Evolutionary conservation across 2,329 filamentous ascomycete genomes (phyloP).

Genomic region (Aspergillus tanneri): DNA sequence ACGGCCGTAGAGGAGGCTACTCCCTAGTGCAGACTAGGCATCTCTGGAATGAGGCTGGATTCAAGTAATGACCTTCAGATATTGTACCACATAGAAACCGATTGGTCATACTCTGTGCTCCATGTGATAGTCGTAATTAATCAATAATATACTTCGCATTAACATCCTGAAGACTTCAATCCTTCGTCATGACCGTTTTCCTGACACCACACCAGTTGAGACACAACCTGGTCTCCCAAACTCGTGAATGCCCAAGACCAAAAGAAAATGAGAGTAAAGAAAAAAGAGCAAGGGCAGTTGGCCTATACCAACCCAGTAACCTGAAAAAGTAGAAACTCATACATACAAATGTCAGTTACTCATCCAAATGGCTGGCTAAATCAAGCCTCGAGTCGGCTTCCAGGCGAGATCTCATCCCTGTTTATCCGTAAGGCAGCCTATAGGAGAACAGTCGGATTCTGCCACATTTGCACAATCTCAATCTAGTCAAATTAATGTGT

Average conservation of each 20-base stretch:
- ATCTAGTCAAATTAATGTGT: constrained; percentile 29
- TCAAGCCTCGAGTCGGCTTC: constrained; percentile 15
- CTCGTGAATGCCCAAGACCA: constrained; percentile 10
- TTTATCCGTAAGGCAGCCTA: constrained; percentile 21
- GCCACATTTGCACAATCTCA: constrained; percentile 28
- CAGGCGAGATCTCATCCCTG: constrained; percentile 17
- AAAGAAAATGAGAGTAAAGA: constrained; percentile 3
- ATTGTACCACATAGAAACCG: neutral
- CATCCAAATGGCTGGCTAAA: constrained; percentile 16
- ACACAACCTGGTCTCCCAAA: constrained; percentile 25
- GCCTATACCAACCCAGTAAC: too few species aligned
- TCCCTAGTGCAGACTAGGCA: too few species aligned
- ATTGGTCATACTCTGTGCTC: neutral
- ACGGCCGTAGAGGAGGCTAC: too few species aligned
- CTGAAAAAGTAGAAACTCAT: neutral
- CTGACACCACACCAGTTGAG: constrained; percentile 17
- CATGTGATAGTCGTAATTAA: constrained; percentile 14
- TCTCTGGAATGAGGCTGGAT: too few species aligned
- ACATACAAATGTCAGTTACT: constrained; percentile 13
- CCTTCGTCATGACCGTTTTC: constrained; percentile 20
- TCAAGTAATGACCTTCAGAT: too few species aligned
- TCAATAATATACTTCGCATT: constrained; percentile 23
- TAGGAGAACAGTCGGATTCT: constrained; percentile 29
- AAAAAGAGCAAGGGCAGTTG: neutral
- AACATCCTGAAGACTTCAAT: constrained; percentile 19